A percentile compares a stretch with the other conserved stretches of the same genome.
Conservation (phyloP, 1,139 yeast species). For the Geotrichum candidum region DNA sequence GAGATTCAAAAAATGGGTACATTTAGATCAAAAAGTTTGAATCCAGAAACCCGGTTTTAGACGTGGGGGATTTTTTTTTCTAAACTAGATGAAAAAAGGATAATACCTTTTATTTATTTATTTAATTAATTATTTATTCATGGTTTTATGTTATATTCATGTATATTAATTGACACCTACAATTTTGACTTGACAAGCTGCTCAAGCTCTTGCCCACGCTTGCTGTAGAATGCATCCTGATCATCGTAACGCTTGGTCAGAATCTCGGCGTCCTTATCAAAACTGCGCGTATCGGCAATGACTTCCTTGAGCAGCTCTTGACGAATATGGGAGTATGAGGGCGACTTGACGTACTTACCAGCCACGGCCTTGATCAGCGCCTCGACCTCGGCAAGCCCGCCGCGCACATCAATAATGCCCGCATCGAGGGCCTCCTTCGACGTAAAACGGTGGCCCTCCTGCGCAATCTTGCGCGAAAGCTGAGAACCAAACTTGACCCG, state of each 20-base stretch:
- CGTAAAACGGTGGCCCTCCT: slow-evolving; percentile 34
- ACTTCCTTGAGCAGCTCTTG: slow-evolving; percentile 31
- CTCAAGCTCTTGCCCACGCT: neutral
- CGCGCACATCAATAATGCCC: slow-evolving; percentile 33
- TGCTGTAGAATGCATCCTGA: slow-evolving; percentile 6
- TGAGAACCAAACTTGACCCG: slow-evolving; percentile 31
- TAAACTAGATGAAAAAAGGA: no score
- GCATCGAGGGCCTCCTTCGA: slow-evolving; percentile 32
- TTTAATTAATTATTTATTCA: neutral
- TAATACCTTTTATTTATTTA: neutral
- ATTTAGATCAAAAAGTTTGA: neutral
- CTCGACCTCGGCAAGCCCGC: slow-evolving; percentile 33
- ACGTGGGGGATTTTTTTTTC: neutral
- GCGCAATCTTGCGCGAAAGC: slow-evolving; percentile 28
- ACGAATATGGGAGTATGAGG: slow-evolving; percentile 32
- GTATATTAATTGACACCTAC: neutral
- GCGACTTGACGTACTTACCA: slow-evolving; percentile 20
- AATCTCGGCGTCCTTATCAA: slow-evolving; percentile 17
- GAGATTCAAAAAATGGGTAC: slow-evolving; percentile 1
- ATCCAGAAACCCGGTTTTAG: slow-evolving; percentile 1
- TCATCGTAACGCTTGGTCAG: slow-evolving; percentile 2
- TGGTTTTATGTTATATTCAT: neutral
- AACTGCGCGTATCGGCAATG: slow-evolving; percentile 23
- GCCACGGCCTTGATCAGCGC: slow-evolving; percentile 27
- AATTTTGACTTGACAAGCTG: neutral